Evolutionary conservation across 805 yeast genomes (phyloP).

Genomic region (Wickerhamomyces bovis): DNA sequence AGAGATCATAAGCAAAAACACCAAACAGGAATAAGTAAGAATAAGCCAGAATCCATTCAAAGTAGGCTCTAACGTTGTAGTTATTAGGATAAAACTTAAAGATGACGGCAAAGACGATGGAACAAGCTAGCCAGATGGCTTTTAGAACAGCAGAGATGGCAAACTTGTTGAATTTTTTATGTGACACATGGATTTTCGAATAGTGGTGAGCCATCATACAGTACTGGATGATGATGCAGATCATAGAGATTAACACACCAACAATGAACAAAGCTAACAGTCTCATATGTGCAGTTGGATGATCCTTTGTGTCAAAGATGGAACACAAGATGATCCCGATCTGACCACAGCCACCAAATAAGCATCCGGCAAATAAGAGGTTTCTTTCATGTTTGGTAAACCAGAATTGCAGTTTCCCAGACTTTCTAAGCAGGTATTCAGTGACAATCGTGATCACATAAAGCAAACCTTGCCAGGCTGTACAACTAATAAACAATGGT

Average conservation of each 20-base stretch:
- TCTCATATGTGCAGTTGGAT: slow-evolving; percentile 49
- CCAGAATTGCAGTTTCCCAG: slow-evolving; percentile 42
- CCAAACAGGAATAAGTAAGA: slow-evolving; percentile 71
- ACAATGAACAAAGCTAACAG: slow-evolving; percentile 73
- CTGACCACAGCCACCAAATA: slow-evolving; percentile 52
- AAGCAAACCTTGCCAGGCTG: slow-evolving; percentile 72
- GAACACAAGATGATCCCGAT: slow-evolving; percentile 70
- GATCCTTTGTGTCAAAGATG: slow-evolving; percentile 58
- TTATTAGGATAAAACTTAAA: slow-evolving; percentile 52
- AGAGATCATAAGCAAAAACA: slow-evolving; percentile 62
- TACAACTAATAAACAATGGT: slow-evolving; percentile 76
- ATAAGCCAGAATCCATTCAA: slow-evolving; percentile 87
- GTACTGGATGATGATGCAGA: slow-evolving; percentile 41
- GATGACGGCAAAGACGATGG: slow-evolving; percentile 51
- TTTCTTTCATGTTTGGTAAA: slow-evolving; percentile 33
- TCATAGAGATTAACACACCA: slow-evolving; percentile 49
- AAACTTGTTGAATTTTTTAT: slow-evolving; percentile 34
- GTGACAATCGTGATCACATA: slow-evolving; percentile 56
- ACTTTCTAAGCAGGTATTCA: slow-evolving; percentile 57
- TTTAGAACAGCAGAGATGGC: slow-evolving; percentile 49
- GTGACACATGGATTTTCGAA: slow-evolving; percentile 28
- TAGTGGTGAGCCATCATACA: slow-evolving; percentile 40
- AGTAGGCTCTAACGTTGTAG: slow-evolving; percentile 28
- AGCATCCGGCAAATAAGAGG: slow-evolving; percentile 34
- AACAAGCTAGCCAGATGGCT: slow-evolving; percentile 56